Evolutionary conservation across 2,329 filamentous ascomycete species (phyloP).

Genomic region (Colletotrichum sp.): DNA sequence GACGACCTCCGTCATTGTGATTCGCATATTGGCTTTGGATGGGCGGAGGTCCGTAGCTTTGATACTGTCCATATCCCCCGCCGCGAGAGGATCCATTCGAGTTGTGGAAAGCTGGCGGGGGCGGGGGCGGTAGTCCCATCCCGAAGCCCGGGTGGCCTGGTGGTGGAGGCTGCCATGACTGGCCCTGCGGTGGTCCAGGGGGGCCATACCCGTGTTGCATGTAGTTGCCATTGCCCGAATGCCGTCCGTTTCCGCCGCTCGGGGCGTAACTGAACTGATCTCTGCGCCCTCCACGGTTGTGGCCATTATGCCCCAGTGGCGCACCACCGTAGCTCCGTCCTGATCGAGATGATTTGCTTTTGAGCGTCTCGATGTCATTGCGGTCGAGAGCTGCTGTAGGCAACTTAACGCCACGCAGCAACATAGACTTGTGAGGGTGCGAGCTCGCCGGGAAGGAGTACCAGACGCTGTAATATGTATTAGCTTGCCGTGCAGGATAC

Average conservation of each 20-base stretch:
- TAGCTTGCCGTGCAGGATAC: conserved; percentile 26
- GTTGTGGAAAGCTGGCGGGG: conserved; percentile 42
- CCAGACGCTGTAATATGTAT: conserved; percentile 66
- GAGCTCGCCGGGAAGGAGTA: conserved; percentile 80
- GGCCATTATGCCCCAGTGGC: conserved; percentile 53
- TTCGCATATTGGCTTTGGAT: background rate
- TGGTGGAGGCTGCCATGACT: conserved; percentile 47
- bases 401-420: conserved; percentile 82
- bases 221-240: conserved; percentile 19
- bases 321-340: conserved; percentile 76
- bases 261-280: conserved; percentile 60
- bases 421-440: conserved; percentile 89
- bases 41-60: conserved; percentile 4
- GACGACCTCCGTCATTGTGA: background rate
- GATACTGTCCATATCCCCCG: conserved; percentile 1
- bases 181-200: background rate
- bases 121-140: conserved; percentile 48
- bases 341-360: conserved; percentile 66
- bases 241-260: conserved; percentile 23
- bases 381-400: conserved; percentile 74
- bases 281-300: conserved; percentile 48
- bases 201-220: background rate
- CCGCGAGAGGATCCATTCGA: background rate
- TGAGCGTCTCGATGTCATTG: conserved; percentile 76
- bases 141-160: conserved; percentile 50